Evolutionary conservation across 2,329 filamentous ascomycete genomes (phyloP).

Genomic region (Colletotrichum somersetense): DNA sequence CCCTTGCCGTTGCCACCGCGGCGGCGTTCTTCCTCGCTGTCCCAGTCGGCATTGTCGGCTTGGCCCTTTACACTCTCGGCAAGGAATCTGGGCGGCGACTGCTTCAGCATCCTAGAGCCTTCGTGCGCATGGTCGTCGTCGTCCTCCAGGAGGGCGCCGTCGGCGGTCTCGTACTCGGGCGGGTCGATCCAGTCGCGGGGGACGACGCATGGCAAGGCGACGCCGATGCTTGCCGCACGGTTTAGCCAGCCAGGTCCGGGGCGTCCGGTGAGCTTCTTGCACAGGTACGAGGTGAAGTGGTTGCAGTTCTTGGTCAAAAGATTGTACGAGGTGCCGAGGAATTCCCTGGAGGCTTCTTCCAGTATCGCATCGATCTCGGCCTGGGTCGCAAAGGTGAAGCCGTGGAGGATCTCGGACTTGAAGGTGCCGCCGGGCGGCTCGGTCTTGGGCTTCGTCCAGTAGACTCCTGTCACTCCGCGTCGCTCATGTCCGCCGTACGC

Average conservation of each 20-base stretch:
- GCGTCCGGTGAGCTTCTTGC: conserved; percentile 77
- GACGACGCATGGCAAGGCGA: conserved; percentile 85
- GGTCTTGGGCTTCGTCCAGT: conserved; percentile 80
- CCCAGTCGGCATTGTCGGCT: conserved; percentile 54
- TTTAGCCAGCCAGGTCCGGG: conserved; percentile 83
- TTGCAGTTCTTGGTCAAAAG: conserved; percentile 89
- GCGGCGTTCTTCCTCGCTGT: conserved; percentile 60
- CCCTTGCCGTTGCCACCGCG: conserved; percentile 57
- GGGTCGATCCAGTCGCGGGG: conserved; percentile 85
- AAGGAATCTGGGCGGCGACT: conserved; percentile 46
- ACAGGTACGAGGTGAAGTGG: conserved; percentile 85
- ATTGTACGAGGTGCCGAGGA: conserved; percentile 83
- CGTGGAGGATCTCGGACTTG: conserved; percentile 80
- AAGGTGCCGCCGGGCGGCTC: conserved; percentile 85
- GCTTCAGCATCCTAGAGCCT: conserved; percentile 69
- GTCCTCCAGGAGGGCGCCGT: conserved; percentile 75
- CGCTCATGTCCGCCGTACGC: conserved; percentile 86
- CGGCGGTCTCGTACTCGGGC: conserved; percentile 79
- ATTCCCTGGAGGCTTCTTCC: conserved; percentile 76
- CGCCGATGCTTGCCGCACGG: conserved; percentile 84
- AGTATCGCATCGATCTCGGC: conserved; percentile 80
- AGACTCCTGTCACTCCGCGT: conserved; percentile 79
- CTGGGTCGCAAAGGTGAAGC: conserved; percentile 78
- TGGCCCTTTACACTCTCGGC: conserved; percentile 45
- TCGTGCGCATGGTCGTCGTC: conserved; percentile 65